Evolutionary conservation across 2,329 filamentous ascomycete genomes (phyloP).

Genomic region (Neofusicoccum parvum): DNA sequence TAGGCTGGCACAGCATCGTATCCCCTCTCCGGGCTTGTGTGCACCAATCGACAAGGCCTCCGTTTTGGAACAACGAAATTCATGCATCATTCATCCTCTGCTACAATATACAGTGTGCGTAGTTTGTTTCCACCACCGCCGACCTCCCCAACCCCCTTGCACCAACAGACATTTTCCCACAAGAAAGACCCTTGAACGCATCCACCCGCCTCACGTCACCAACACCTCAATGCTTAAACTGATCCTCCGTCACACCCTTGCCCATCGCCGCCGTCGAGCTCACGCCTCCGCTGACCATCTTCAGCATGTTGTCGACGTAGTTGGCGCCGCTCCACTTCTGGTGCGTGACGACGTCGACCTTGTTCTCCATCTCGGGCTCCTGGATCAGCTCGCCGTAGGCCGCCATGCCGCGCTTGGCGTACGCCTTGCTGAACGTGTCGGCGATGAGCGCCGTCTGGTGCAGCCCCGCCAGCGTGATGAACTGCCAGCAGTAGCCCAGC

Average conservation of each 20-base stretch:
- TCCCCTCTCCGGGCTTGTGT: neutral
- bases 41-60: neutral
- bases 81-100: neutral
- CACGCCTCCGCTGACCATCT: slow-evolving; percentile 95
- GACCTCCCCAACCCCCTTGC: neutral
- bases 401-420: slow-evolving; percentile 81
- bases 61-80: no score
- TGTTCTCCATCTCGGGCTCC: slow-evolving; percentile 91
- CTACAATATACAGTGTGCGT: neutral
- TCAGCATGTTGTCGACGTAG: slow-evolving; percentile 91
- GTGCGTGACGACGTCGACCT: slow-evolving; percentile 94
- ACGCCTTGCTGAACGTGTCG: slow-evolving; percentile 84
- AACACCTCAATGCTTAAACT: slow-evolving; percentile 65
- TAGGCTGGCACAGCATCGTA: no score
- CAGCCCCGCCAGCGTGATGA: slow-evolving; percentile 97
- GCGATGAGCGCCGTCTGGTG: slow-evolving; percentile 94
- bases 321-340: slow-evolving; percentile 98
- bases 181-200: no score
- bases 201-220: no score
- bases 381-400: slow-evolving; percentile 97
- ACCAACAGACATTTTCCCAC: neutral
- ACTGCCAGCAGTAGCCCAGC: slow-evolving; percentile 99
- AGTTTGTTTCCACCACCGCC: neutral
- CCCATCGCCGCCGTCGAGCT: slow-evolving; percentile 95
- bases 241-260: slow-evolving; percentile 95